A percentile compares a stretch with the other conserved stretches of the same genome.
phyloP scores from a whole-genome alignment of 163 green algal genomes.

The Chlorella variabilis region DNA sequence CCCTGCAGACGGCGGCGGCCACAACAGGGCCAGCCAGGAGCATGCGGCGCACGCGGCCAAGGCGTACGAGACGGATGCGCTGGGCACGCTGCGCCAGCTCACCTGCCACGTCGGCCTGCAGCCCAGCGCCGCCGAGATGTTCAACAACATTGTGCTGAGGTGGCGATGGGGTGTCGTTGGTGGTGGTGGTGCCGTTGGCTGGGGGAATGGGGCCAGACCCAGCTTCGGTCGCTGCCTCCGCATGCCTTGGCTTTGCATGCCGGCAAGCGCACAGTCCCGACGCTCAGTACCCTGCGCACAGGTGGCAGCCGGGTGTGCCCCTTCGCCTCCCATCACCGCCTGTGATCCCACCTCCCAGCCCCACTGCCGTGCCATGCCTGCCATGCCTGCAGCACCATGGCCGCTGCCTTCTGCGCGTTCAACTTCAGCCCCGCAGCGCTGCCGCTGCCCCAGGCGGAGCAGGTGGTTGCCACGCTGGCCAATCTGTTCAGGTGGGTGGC shows the following conservation, averaged over 20 bases:
- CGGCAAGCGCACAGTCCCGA: no score
- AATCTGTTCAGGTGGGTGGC: conserved; percentile 34
- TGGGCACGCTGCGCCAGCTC: conserved; percentile 32
- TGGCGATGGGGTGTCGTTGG: no score
- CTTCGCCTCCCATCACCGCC: no score
- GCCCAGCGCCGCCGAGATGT: conserved; percentile 28
- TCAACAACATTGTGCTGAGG: conserved; percentile 42
- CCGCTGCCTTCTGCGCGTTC: conserved; percentile 44
- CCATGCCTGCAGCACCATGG: conserved; percentile 29
- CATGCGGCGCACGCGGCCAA: background rate
- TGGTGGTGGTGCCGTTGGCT: background rate
- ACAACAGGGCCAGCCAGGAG: background rate
- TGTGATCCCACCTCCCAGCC: no score
- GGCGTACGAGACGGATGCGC: conserved; percentile 38
- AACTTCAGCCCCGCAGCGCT: conserved; percentile 22
- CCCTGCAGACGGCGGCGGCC: background rate
- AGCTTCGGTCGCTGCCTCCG: no score
- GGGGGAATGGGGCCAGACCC: no score
- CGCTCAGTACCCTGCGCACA: no score
- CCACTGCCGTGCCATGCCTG: no score
- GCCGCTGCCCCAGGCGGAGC: conserved; percentile 18
- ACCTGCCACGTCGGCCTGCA: background rate
- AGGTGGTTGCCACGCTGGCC: conserved; percentile 29
- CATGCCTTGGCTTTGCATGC: no score
- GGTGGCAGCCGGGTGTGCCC: no score